These are phyloP conservation scores for Pseudopyrenochaeta lycopersici DNA, from an alignment of 2,329 filamentous ascomycete species.

Conservation along the genomic window DNA sequence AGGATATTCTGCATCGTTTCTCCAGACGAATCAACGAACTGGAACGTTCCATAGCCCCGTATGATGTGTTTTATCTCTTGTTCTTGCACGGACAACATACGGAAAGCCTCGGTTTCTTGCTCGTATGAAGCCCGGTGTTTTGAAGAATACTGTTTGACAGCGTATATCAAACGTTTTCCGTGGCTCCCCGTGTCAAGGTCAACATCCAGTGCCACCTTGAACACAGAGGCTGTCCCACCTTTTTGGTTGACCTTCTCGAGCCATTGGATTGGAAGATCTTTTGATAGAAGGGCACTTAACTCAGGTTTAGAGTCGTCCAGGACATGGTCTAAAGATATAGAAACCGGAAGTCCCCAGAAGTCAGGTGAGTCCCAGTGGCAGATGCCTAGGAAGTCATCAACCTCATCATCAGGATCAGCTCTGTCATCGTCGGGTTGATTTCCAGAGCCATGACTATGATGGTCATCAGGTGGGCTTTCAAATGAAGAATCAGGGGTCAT, in stretches of 20 bases:
- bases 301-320: background rate
- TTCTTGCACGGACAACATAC: background rate
- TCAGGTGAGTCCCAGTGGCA: no score
- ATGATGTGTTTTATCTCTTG: background rate
- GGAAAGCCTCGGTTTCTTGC: background rate
- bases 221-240: constrained; percentile 37
- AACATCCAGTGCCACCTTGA: constrained; percentile 16
- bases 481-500: background rate
- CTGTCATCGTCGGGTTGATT: no score
- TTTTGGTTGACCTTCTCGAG: constrained; percentile 27
- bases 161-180: background rate
- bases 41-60: constrained; percentile 9
- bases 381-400: no score
- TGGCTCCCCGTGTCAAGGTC: background rate
- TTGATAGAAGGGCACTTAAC: background rate
- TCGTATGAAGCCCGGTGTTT: background rate
- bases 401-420: no score
- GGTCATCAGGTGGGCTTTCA: background rate
- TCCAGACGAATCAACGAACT: background rate
- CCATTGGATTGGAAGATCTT: background rate
- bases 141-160: constrained; percentile 6
- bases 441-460: no score
- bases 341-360: no score
- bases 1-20: constrained; percentile 39
- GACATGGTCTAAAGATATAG: background rate